Evolutionary conservation across 1,284 basidiomycete species (phyloP), one percentile per base, ranked within the genome.

Genomic region (Meripilus lineatus): DNA sequence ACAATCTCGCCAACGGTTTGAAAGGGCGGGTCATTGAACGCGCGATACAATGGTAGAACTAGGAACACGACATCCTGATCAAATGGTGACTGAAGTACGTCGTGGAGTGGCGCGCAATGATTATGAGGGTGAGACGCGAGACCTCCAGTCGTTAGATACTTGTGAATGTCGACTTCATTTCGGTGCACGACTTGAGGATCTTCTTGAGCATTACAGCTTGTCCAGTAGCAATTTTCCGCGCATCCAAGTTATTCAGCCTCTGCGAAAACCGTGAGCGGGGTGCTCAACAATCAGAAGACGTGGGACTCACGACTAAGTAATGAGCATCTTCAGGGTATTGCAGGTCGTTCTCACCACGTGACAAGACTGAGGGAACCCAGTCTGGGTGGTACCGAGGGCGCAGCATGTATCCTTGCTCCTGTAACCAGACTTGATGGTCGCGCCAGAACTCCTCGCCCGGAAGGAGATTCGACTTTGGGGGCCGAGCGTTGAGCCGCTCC

Each of bases 91-190:
- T 50, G 44, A 6, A 62, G 46, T 0, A 52, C 48, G 3, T 62
- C 63, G 23, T 53, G 41, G 3, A 61, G 32, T 2, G 50, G 58
- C 3, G 60, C 56, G 21, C 56, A 56, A 32, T 61, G 40, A 22
- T 41, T n/a, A n/a, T n/a, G n/a, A n/a, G n/a, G n/a, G n/a, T n/a
- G n/a, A n/a, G n/a, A n/a, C n/a, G n/a, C n/a, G 11, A 41, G 40
- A 6, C 58, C 24, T 63, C 59, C 2, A 33, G 40, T 2, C 55
- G 47, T 35, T 59, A 51, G 1, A 24, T 37, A 3, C 35, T 40
- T 1, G 51, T 26, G 2, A 47, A 64, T 56, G 10, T 50, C 50
- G 3, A 50, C 44, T 30, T 61, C 58, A 14, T 48, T 35, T 1
- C 53, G 49, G 36, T 47, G 42, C n/a, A n/a, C n/a, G n/a, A n/a